These are phyloP conservation scores for Tylopilus rubrobrunneus DNA, from an alignment of 768 basidiomycete species.

Conservation along the genomic window DNA sequence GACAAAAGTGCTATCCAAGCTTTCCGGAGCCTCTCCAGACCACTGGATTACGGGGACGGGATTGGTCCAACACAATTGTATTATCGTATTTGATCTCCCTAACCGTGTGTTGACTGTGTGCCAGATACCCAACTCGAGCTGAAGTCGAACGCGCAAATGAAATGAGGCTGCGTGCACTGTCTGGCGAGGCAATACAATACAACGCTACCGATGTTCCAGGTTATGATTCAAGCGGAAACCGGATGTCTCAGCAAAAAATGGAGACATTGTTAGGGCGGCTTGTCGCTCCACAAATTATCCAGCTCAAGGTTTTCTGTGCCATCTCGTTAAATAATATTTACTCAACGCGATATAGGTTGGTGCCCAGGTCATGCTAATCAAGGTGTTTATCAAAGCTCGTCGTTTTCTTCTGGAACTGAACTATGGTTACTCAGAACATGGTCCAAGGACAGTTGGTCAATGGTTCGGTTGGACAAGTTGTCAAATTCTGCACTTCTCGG, in stretches of 20 bases:
- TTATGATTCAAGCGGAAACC: slow-evolving; percentile 39
- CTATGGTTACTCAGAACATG: slow-evolving; percentile 46
- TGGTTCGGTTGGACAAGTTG: slow-evolving; percentile 60
- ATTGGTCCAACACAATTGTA: slow-evolving; percentile 83
- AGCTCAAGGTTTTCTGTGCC: slow-evolving; percentile 43
- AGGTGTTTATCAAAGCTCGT: slow-evolving; percentile 38
- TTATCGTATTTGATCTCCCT: slow-evolving; percentile 13
- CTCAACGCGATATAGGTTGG: slow-evolving; percentile 46
- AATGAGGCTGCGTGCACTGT: slow-evolving; percentile 43
- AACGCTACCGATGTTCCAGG: slow-evolving; percentile 45
- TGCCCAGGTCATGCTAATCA: slow-evolving; percentile 84
- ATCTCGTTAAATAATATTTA: background rate
- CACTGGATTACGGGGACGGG: slow-evolving; percentile 61
- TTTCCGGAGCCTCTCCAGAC: slow-evolving; percentile 56
- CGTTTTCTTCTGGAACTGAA: background rate
- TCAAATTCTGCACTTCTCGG: slow-evolving; percentile 40
- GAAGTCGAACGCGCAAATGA: slow-evolving; percentile 74
- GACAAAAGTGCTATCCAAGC: slow-evolving; percentile 36
- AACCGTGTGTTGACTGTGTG: background rate
- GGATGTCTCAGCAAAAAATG: slow-evolving; percentile 36
- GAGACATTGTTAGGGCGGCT: slow-evolving; percentile 52
- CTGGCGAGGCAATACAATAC: slow-evolving; percentile 38
- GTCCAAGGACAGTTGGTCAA: slow-evolving; percentile 67
- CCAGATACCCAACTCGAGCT: slow-evolving; percentile 62
- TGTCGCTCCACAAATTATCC: slow-evolving; percentile 46